Conservation (phyloP, 2,329 filamentous ascomycete genomes). For the Aurifilum marmelostoma region DNA sequence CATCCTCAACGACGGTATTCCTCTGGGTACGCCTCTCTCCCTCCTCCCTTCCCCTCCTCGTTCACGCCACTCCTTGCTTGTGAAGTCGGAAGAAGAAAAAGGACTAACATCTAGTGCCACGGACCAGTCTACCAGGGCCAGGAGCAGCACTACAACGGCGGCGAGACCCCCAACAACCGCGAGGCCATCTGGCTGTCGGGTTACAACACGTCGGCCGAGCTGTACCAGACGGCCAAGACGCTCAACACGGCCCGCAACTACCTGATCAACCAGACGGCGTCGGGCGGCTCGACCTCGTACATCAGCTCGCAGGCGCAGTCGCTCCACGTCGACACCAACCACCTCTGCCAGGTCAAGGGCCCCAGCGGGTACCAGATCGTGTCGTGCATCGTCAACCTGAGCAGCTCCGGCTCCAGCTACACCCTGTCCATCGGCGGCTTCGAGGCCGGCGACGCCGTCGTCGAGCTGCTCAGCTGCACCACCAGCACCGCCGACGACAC, state of each 20-base stretch:
- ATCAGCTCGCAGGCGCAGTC: constrained; percentile 42
- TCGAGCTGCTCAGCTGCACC: constrained; percentile 34
- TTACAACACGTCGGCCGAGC: constrained; percentile 46
- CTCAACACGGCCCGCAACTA: constrained; percentile 56
- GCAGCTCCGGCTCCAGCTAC: constrained; percentile 37
- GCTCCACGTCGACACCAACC: constrained; percentile 43
- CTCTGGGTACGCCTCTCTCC: constrained; percentile 32
- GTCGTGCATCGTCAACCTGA: constrained; percentile 45
- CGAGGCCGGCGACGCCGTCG: constrained; percentile 34
- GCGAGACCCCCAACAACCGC: constrained; percentile 48
- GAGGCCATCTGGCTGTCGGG: constrained; percentile 54
- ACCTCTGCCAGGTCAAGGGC: constrained; percentile 50
- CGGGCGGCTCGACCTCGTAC: constrained; percentile 42
- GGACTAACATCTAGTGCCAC: constrained; percentile 12
- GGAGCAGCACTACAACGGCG: constrained; percentile 57
- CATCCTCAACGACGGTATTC: constrained; percentile 62
- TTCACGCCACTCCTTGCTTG: too few relatives aligned
- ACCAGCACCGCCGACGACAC: constrained; percentile 25
- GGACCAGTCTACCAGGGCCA: constrained; percentile 62
- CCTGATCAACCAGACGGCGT: constrained; percentile 47
- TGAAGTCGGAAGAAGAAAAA: neutral
- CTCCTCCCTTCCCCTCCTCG: too few relatives aligned
- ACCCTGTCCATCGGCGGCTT: constrained; percentile 35
- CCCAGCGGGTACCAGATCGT: constrained; percentile 41
- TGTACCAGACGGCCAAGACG: constrained; percentile 50